These are phyloP conservation scores for Sideroxylon spinosum DNA, from an alignment of 179 eudicot species.

Conservation along the genomic window DNA sequence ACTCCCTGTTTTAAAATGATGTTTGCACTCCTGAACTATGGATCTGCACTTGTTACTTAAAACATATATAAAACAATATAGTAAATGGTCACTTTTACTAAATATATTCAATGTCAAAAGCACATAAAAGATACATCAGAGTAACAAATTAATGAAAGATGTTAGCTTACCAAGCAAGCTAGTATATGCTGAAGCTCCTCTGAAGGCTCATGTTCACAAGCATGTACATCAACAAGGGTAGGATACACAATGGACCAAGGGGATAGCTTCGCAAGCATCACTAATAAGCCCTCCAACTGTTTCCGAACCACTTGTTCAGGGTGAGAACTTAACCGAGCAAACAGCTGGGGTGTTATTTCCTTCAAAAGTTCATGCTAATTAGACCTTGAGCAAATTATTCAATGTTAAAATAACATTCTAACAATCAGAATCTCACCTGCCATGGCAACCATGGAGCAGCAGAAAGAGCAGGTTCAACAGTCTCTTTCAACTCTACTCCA, in stretches of 20 bases:
- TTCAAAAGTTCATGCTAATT: slow-evolving; percentile 38
- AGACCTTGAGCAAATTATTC: slow-evolving; percentile 28
- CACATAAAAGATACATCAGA: neutral
- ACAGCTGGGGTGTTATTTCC: slow-evolving; percentile 91
- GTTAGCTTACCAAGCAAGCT: slow-evolving; percentile 69
- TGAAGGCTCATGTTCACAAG: slow-evolving; percentile 62
- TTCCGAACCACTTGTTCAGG: slow-evolving; percentile 78
- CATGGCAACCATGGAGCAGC: slow-evolving; percentile 87
- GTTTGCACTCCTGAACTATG: neutral
- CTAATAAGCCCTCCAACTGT: slow-evolving; percentile 74
- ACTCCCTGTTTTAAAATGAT: neutral
- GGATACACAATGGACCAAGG: slow-evolving; percentile 98
- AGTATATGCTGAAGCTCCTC: slow-evolving; percentile 84
- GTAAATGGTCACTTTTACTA: neutral
- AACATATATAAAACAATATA: neutral
- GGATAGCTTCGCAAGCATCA: slow-evolving; percentile 84
- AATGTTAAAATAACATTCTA: neutral
- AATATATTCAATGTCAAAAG: no score
- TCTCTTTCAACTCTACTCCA: slow-evolving; percentile 86
- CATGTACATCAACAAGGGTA: slow-evolving; percentile 81
- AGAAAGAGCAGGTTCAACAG: slow-evolving; percentile 76
- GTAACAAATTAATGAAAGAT: slow-evolving; percentile 1
- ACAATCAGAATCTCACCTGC: slow-evolving; percentile 61
- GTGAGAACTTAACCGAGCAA: slow-evolving; percentile 95
- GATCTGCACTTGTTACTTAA: neutral